Percentiles rank a stretch among this genome's conserved stretches.
Conservation (phyloP, 164 flowering plant genomes). For the Vitis rotundifolia region DNA sequence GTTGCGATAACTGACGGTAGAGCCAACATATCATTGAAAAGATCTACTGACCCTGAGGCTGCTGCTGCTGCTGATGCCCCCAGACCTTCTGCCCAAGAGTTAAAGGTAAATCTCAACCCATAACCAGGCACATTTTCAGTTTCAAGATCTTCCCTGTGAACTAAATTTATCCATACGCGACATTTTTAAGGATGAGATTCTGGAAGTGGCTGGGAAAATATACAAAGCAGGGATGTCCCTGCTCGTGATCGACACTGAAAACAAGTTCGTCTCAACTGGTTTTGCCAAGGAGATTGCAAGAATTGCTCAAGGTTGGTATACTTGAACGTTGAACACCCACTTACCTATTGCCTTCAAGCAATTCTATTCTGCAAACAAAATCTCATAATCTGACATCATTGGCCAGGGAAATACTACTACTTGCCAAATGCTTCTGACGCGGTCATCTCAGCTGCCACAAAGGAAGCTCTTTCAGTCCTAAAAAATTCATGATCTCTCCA, state of each 20-base stretch:
- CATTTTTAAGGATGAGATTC: constrained; percentile 79
- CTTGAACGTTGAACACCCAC: neutral
- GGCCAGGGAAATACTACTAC: constrained; percentile 92
- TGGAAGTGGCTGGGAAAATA: constrained; percentile 94
- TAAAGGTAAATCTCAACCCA: constrained; percentile 54
- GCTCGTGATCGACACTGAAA: constrained; percentile 94
- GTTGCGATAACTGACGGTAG: constrained; percentile 97
- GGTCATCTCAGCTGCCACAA: constrained; percentile 89
- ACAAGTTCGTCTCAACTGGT: constrained; percentile 95
- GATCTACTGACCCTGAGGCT: constrained; percentile 85
- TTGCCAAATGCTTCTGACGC: constrained; percentile 98
- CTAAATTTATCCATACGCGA: neutral
- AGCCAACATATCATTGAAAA: constrained; percentile 88
- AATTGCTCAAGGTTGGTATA: constrained; percentile 81
- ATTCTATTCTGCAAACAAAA: neutral
- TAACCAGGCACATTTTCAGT: neutral
- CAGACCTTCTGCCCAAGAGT: constrained; percentile 76
- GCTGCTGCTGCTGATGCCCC: constrained; percentile 69
- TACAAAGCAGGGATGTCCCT: constrained; percentile 97
- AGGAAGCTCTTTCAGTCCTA: constrained; percentile 72
- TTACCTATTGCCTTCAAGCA: too few relatives aligned
- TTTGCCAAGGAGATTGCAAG: constrained; percentile 97
- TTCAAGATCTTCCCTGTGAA: neutral
- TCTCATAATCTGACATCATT: constrained; percentile 1
- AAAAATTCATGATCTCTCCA: constrained; percentile 54